phyloP scores from a whole-genome alignment of 1,139 yeast species.

The Maudiozyma humilis region DNA sequence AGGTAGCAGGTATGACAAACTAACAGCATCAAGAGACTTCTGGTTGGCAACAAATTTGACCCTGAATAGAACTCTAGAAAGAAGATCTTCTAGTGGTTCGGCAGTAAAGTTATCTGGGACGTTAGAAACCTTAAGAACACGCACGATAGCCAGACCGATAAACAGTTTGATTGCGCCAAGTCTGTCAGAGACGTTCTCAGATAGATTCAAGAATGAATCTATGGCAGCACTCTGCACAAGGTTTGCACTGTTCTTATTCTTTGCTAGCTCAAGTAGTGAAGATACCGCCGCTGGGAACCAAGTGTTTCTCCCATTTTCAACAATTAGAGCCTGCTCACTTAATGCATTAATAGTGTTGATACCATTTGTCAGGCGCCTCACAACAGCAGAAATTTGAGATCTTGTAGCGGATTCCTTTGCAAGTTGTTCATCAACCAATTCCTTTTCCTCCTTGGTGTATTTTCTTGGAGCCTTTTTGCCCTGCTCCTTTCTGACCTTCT shows the following conservation, averaged over 20 bases:
- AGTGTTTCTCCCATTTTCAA: conserved; percentile 56
- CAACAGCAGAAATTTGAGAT: conserved; percentile 35
- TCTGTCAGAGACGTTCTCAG: conserved; percentile 39
- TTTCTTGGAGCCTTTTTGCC: conserved; percentile 49
- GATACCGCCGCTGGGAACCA: conserved; percentile 69
- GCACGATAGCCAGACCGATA: conserved; percentile 61
- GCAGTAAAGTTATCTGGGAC: conserved; percentile 39
- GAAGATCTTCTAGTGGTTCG: conserved; percentile 46
- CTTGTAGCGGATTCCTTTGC: conserved; percentile 53
- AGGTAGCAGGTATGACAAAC: conserved; percentile 70
- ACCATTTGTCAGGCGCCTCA: conserved; percentile 40
- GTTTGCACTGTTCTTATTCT: conserved; percentile 32
- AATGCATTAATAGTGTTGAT: conserved; percentile 48
- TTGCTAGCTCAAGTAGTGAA: conserved; percentile 38
- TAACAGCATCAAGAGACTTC: conserved; percentile 56
- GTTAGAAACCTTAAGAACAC: conserved; percentile 40
- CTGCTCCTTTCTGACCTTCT: conserved; percentile 64
- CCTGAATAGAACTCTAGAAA: conserved; percentile 64
- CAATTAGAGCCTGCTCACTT: conserved; percentile 40
- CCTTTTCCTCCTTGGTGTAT: conserved; percentile 69
- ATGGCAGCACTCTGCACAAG: conserved; percentile 37
- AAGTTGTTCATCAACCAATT: conserved; percentile 51
- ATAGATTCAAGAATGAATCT: conserved; percentile 38
- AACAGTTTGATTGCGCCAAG: conserved; percentile 45
- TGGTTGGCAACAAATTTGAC: conserved; percentile 70